Evolutionary conservation across 352 stramenopile genomes (phyloP), one percentile per base, ranked within the genome.

Genomic region (Phytophthora idaei): DNA sequence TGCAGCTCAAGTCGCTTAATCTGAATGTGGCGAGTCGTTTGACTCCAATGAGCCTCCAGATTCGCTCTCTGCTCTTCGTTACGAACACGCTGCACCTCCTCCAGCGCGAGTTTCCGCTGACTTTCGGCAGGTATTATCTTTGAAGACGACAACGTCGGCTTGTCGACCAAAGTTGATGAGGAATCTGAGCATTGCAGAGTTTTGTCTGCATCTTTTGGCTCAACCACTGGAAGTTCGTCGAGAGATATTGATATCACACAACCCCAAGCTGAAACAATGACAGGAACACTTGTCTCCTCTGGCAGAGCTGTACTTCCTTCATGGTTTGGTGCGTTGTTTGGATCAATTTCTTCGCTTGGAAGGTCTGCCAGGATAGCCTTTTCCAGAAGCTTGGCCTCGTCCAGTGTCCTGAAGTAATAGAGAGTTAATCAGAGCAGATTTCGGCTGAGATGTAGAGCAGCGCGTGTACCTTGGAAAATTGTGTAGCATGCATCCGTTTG

Each of bases 301-400:
- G 52, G 64, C 60, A 51, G 36, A 53, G 5, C 29, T 52, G 51
- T 44, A 15, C 12, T 42, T 64, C 27, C 47, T 46, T 71, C 79
- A 42, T 53, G 74, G 27, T 14, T 47, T 58, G 25, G 2, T 27
- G 15, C 28, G 3, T 15, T 63, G 28, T 28, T 50, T 47, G n/a
- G 6, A 41, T 65, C 48, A 7, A 29, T 42, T 34, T 60, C 58
- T 4, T 59, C 53, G 14, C 5, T 56, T 11, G 32, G 42, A 31
- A 73, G 37, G 14, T 66, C 58, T 45, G 53, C 48, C 9, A 69
- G 39, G 14, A 73, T 54, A n/a, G 62, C 36, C 29, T 76, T 81
- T 48, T 90, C 82, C 4, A 90, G 64, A 8, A 88, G 64, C 27
- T 85, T 89, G 8, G 74, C 75, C 64, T 90, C 80, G 1, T 89